Base-by-base conservation (phyloP, 805 yeast species). In the Myxozyma geophila region DNA sequence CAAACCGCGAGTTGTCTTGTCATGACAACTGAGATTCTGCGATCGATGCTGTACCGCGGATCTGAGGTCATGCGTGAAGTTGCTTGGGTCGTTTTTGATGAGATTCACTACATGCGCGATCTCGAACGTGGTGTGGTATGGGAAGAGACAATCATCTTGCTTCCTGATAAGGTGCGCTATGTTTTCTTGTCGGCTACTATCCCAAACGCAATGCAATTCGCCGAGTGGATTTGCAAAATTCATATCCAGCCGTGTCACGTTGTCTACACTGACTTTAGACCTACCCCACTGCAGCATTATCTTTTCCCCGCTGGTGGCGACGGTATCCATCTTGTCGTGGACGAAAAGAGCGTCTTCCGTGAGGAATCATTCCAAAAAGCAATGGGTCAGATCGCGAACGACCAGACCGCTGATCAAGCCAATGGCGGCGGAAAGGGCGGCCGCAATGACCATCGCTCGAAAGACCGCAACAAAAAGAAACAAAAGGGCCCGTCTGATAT, bases 291-390 rank as follows among this genome's bases (percentile, higher is more conserved):
- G 70, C 99, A 95, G 76, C 99, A 95, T 78, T 95, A 95, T 73
- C 79, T 95, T 59, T 95, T 95, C 80, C 99, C 99, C 35, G 96
- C 97, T n/a, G 96, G 92, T 62, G 98, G 99, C 61, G 96, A 90
- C 74, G 99, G 99, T 64, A 95, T 95, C 63, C 96, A 95, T 76
- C 82, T 95, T 69, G 99, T 95, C 15, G 98, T 95, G 51, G 99
- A 95, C 74, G 99, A 95, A 78, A 92, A 93, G 79, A 92, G 98
- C 50, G 85, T 89, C 5, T 95, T 95, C 77, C 85, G 98, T 71
- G 99, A 95, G 76, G 99, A 95, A 73, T 95, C 93, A 75, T 95
- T 95, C 80, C 99, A 95, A 76, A 93, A 92, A 76, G 98, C 98
- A 0, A 95, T 95, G 99, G 90, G 96, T 0, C 87, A 96, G 17